A percentile compares a stretch with the other conserved stretches of the same genome.
phyloP scores from a whole-genome alignment of 1,284 basidiomycete species.

The Lentinula novae-zelandiae region DNA sequence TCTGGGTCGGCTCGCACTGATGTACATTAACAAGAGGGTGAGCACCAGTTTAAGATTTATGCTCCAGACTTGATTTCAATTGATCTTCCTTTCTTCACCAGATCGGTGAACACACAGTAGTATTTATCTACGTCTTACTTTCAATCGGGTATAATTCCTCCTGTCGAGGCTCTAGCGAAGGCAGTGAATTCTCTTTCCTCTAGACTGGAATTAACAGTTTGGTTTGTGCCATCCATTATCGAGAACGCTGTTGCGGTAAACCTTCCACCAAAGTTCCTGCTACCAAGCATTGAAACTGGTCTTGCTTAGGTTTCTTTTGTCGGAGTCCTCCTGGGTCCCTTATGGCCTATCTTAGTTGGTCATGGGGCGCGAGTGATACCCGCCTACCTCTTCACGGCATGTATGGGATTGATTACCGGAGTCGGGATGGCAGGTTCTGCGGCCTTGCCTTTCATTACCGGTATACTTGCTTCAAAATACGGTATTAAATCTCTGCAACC shows the following conservation, averaged over 20 bases:
- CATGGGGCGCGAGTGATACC: constrained; percentile 23
- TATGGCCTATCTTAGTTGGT: constrained; percentile 26
- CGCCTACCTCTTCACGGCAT: constrained; percentile 22
- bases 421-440: constrained; percentile 22
- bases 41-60: background rate
- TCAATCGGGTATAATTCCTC: constrained; percentile 21
- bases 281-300: background rate
- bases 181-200: background rate
- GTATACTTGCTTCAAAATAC: constrained; percentile 21
- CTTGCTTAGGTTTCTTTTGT: constrained; percentile 13
- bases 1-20: constrained; percentile 23
- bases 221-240: constrained; percentile 44
- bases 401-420: constrained; percentile 26
- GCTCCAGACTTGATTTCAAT: background rate
- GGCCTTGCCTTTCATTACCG: constrained; percentile 21
- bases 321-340: constrained; percentile 27
- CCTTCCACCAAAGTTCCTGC: constrained; percentile 19
- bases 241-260: constrained; percentile 46
- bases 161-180: background rate
- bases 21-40: constrained; percentile 25
- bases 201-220: constrained; percentile 47
- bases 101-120: constrained; percentile 21
- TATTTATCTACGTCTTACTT: constrained; percentile 20
- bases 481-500: constrained; percentile 23
- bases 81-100: background rate